A percentile compares a stretch with the other conserved stretches of the same genome.
Evolutionary conservation across 2,329 filamentous ascomycete species (phyloP).

Genomic region (Calonectria leucothoes): DNA sequence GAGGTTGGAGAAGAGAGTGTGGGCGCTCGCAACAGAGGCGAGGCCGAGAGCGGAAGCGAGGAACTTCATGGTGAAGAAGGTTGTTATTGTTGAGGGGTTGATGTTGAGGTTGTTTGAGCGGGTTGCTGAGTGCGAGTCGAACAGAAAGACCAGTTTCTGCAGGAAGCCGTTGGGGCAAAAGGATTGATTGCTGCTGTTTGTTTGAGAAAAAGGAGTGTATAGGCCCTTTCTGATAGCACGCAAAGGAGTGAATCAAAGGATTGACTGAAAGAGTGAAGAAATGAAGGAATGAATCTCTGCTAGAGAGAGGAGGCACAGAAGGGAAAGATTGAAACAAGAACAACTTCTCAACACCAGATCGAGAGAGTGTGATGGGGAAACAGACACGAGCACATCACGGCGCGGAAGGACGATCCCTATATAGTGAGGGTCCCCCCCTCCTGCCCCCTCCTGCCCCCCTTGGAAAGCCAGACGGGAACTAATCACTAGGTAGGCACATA

Average conservation of each 20-base stretch:
- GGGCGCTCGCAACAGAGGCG: slow-evolving; percentile 57
- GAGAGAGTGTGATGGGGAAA: slow-evolving; percentile 29
- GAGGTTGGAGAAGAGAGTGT: slow-evolving; percentile 74
- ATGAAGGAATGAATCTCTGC: slow-evolving; percentile 25
- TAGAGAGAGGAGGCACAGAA: slow-evolving; percentile 17
- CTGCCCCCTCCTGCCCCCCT: slow-evolving; percentile 11
- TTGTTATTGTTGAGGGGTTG: background rate
- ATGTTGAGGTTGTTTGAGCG: background rate
- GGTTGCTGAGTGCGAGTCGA: background rate
- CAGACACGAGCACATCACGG: slow-evolving; percentile 12
- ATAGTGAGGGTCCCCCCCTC: slow-evolving; percentile 23
- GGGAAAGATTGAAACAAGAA: slow-evolving; percentile 22
- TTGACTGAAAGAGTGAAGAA: slow-evolving; percentile 30
- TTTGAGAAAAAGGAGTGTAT: slow-evolving; percentile 11
- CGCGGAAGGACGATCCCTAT: slow-evolving; percentile 24
- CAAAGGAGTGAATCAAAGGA: slow-evolving; percentile 31
- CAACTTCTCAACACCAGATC: slow-evolving; percentile 33
- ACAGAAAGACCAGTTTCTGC: slow-evolving; percentile 42
- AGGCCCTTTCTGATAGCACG: slow-evolving; percentile 21
- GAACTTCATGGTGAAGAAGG: slow-evolving; percentile 51
- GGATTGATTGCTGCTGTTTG: slow-evolving; percentile 19
- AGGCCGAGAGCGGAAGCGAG: slow-evolving; percentile 48
- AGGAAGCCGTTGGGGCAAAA: slow-evolving; percentile 32
- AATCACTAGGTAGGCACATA: too few species aligned
- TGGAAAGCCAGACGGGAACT: slow-evolving; percentile 7